Conservation (phyloP, 805 yeast species). For the Nakazawaea sp. region DNA sequence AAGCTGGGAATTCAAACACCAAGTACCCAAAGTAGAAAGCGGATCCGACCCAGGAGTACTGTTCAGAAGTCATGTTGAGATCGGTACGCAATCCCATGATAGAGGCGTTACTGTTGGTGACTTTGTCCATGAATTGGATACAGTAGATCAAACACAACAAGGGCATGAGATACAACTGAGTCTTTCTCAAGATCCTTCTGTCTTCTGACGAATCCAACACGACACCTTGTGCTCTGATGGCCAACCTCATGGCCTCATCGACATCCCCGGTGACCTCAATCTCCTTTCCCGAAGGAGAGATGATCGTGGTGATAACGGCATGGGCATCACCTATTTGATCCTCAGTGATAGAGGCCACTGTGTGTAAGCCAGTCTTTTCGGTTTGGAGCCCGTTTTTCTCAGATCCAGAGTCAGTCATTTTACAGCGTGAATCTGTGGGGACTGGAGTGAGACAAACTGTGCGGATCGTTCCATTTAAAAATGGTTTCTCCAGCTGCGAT, state of each 20-base stretch:
- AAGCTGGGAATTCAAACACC: conserved; percentile 27
- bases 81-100: conserved; percentile 31
- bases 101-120: conserved; percentile 32
- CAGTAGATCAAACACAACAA: conserved; percentile 41
- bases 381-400: background rate
- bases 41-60: conserved; percentile 27
- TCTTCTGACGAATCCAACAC: conserved; percentile 16
- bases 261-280: conserved; percentile 26
- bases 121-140: conserved; percentile 53
- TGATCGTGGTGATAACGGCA: conserved; percentile 13
- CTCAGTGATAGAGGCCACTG: conserved; percentile 12
- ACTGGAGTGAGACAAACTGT: background rate
- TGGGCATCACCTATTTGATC: conserved; percentile 13
- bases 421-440: background rate
- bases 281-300: conserved; percentile 13
- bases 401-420: too few species aligned
- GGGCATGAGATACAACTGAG: conserved; percentile 43
- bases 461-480: too few species aligned
- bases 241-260: conserved; percentile 40
- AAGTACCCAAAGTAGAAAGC: conserved; percentile 30
- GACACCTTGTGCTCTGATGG: conserved; percentile 25
- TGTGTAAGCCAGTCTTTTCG: too few species aligned
- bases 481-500: too few species aligned
- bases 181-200: conserved; percentile 29
- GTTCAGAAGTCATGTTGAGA: conserved; percentile 27